Conservation (phyloP, 2,329 filamentous ascomycete genomes). For the Trichoderma lentiforme region DNA sequence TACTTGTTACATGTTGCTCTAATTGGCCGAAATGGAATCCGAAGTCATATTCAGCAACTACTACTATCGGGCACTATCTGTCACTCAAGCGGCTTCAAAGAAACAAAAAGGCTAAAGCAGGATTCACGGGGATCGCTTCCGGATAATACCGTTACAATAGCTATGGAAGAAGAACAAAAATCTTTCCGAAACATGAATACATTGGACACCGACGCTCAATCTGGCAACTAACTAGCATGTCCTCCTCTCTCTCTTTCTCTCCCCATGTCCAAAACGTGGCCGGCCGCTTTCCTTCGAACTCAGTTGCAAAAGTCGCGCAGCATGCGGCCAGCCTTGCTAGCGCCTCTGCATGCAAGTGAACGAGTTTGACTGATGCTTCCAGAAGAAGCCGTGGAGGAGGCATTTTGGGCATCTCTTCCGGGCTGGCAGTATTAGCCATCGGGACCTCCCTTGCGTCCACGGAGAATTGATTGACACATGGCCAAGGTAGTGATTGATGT, state of each 20-base stretch:
- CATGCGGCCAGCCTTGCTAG: background rate
- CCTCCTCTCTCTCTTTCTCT: background rate
- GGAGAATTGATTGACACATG: background rate
- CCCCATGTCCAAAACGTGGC: background rate
- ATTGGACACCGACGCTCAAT: background rate
- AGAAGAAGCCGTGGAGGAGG: background rate
- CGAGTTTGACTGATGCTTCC: background rate
- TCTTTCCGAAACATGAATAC: background rate
- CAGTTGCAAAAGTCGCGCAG: background rate
- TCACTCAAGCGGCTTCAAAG: background rate
- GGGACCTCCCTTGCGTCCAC: background rate
- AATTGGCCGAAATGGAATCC: background rate
- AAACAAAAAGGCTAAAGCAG: background rate
- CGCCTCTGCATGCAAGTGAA: background rate
- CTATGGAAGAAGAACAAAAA: background rate
- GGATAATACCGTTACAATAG: background rate
- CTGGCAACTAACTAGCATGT: background rate
- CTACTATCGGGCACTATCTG: background rate
- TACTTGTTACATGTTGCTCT: background rate
- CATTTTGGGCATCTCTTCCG: background rate
- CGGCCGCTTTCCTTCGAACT: background rate
- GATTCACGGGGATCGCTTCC: background rate
- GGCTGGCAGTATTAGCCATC: background rate
- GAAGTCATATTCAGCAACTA: background rate
- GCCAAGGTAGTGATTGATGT: background rate